Evolutionary conservation across 169 alveolate species (phyloP), one percentile per base, ranked within the genome.

Genomic region (Plasmodium adleri): DNA sequence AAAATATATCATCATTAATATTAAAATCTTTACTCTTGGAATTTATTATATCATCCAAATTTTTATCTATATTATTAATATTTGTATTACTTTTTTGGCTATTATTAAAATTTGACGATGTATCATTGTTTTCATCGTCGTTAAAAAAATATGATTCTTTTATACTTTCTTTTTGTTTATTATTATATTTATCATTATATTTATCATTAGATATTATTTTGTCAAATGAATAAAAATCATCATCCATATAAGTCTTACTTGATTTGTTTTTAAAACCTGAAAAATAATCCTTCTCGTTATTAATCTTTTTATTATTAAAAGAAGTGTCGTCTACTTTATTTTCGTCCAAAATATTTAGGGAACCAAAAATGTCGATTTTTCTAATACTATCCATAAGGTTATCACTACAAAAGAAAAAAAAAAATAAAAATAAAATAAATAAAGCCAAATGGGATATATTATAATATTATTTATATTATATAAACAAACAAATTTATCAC

Each of bases 111-210:
- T 12, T 13, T 15, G 3, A 15, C 6, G 74, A 39, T 39, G 7
- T 58, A 66, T 58, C 47, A 10, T 8, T 8, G 52, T 47, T 76
- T 26, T 15, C n/a, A 64, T 49, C 49, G 28, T 76, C 89, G 45
- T 76, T 76, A 59, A 76, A 76, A 26, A 67, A 76, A 66, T 76
- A 76, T 20, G 89, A 76, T 22, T 63, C 76, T 39, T 67, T 74
- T 26, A 24, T 22, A 43, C 15, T 24, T 45, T 50, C 49, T 54
- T 59, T 66, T 26, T n/a, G 17, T n/a, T 2, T 24, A 62, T 24
- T 62, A 62, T 62, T 62, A 17, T 52, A 13, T 13, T 52, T 15
- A 6, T 52, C 60, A 52, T 15, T 15, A 2, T n/a, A n/a, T n/a
- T n/a, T n/a, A n/a, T n/a, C n/a, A n/a, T n/a, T n/a, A n/a, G 17